Evolutionary conservation across 169 alveolate species (phyloP).

Genomic region (Plasmodium gallinaceum): DNA sequence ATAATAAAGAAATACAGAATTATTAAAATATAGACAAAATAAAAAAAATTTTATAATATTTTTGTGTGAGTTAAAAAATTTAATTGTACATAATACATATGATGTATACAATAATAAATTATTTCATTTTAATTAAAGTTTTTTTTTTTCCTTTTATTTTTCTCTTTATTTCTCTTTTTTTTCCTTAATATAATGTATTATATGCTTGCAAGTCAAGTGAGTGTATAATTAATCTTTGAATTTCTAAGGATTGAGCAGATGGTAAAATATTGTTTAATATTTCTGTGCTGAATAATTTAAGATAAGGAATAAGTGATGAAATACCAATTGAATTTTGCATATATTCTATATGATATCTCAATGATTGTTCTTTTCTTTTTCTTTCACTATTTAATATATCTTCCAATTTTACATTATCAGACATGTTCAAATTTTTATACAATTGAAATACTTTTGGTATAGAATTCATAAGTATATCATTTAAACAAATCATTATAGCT

Average conservation of each 20-base stretch:
- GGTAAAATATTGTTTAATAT: constrained; percentile 72
- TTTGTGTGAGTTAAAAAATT: too few species aligned
- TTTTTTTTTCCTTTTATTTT: neutral
- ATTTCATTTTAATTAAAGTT: too few species aligned
- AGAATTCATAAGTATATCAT: constrained; percentile 69
- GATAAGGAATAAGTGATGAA: constrained; percentile 69
- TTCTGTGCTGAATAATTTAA: constrained; percentile 72
- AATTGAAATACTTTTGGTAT: constrained; percentile 63
- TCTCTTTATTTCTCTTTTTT: neutral
- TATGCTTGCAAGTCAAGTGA: constrained; percentile 73
- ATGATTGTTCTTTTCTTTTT: constrained; percentile 69
- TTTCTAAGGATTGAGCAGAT: constrained; percentile 77
- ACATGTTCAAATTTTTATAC: constrained; percentile 16
- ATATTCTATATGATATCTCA: constrained; percentile 74
- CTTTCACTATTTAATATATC: constrained; percentile 50
- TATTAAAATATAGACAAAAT: too few species aligned
- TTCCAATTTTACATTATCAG: constrained; percentile 35
- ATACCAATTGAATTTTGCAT: constrained; percentile 42
- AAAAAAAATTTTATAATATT: too few species aligned
- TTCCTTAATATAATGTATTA: constrained; percentile 30
- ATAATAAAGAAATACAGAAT: too few species aligned
- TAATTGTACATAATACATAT: too few species aligned
- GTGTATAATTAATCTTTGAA: constrained; percentile 60
- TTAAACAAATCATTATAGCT: constrained; percentile 67
- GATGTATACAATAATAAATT: too few species aligned